These are phyloP conservation scores for Lentinula lateritia DNA, from an alignment of 768 basidiomycete genomes.

Conservation along the genomic window DNA sequence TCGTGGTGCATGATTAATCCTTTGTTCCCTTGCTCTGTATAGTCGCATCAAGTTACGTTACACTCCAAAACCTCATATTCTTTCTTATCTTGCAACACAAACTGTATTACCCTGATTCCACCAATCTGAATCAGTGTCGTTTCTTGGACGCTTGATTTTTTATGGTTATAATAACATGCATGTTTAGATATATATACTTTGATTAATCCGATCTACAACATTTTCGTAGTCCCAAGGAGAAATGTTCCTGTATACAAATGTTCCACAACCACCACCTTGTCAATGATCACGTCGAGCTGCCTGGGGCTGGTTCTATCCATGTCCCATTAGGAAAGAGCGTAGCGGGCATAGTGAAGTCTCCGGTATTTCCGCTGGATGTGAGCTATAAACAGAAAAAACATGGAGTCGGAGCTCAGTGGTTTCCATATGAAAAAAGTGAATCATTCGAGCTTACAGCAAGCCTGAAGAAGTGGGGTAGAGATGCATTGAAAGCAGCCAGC, in stretches of 20 bases:
- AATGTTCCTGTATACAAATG: neutral
- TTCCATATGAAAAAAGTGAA: slow-evolving; percentile 1
- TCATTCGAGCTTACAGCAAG: slow-evolving; percentile 53
- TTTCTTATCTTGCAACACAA: neutral
- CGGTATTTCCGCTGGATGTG: slow-evolving; percentile 37
- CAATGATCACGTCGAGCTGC: slow-evolving; percentile 38
- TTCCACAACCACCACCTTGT: neutral
- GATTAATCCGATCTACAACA: slow-evolving; percentile 1
- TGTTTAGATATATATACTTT: neutral
- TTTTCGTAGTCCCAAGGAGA: neutral
- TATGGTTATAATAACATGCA: slow-evolving; percentile 6
- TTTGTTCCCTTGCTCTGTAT: neutral
- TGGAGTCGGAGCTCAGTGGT: neutral
- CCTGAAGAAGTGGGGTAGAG: slow-evolving; percentile 72
- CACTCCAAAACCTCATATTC: neutral
- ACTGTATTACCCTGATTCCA: slow-evolving; percentile 4
- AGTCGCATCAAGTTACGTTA: neutral
- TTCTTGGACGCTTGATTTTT: slow-evolving; percentile 1
- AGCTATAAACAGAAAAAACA: slow-evolving; percentile 31
- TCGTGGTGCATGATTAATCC: neutral
- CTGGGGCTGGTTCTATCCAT: slow-evolving; percentile 69
- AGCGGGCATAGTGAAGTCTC: slow-evolving; percentile 80
- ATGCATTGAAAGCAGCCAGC: slow-evolving; percentile 52
- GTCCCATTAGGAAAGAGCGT: slow-evolving; percentile 76
- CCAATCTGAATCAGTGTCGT: slow-evolving; percentile 6